These are phyloP conservation scores for Volvox carteri DNA, from an alignment of 163 green algal genomes.

Conservation along the genomic window DNA sequence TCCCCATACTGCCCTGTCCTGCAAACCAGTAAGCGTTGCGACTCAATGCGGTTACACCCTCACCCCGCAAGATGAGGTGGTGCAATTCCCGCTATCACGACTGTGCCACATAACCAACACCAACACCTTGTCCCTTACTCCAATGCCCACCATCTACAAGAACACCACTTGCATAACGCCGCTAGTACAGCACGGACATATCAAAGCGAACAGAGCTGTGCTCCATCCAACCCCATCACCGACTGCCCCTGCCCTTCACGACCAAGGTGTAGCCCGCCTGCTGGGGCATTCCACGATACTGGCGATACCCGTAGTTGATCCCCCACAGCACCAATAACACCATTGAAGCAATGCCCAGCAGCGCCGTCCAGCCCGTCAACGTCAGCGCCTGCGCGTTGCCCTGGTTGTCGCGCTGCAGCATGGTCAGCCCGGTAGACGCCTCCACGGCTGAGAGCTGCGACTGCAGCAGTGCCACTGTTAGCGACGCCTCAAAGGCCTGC, in stretches of 20 bases:
- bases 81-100: no score
- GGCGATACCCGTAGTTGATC: constrained; percentile 38
- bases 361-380: constrained; percentile 70
- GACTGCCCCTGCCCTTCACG: constrained; percentile 50
- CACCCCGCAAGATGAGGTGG: no score
- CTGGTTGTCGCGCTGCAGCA: constrained; percentile 67
- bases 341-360: constrained; percentile 65
- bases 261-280: constrained; percentile 59
- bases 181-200: no score
- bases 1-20: no score
- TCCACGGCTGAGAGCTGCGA: constrained; percentile 58
- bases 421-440: constrained; percentile 47
- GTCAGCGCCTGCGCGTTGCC: constrained; percentile 66
- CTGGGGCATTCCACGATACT: constrained; percentile 48
- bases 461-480: constrained; percentile 63
- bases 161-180: no score
- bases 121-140: no score
- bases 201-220: no score
- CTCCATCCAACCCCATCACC: not conserved
- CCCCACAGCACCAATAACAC: constrained; percentile 53
- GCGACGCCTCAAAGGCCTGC: constrained; percentile 59
- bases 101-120: no score
- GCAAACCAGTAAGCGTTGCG: no score
- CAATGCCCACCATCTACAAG: no score
- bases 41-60: no score